phyloP scores from a whole-genome alignment of 306 rosid genomes.

The Prunus armeniaca region DNA sequence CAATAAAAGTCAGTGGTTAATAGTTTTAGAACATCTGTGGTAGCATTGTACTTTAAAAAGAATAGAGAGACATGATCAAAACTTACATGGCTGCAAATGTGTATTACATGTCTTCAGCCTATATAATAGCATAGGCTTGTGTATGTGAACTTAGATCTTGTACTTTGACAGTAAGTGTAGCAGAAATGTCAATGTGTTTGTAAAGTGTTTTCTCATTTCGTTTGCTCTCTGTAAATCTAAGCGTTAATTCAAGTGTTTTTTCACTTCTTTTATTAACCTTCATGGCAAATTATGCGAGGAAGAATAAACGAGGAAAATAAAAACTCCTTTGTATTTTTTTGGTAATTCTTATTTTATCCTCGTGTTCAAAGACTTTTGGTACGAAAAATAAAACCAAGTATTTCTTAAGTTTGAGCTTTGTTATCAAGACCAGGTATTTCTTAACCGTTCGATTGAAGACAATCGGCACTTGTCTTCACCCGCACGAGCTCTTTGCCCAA shows the following conservation, averaged over 20 bases:
- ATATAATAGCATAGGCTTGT: constrained; percentile 29
- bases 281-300: too few relatives aligned
- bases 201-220: constrained; percentile 32
- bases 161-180: constrained; percentile 30
- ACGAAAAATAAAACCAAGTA: not conserved
- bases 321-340: too few relatives aligned
- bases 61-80: constrained; percentile 21
- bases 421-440: too few relatives aligned
- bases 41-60: constrained; percentile 46
- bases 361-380: not conserved
- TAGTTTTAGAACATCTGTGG: constrained; percentile 37
- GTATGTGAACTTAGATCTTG: constrained; percentile 27
- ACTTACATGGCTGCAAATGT: constrained; percentile 26
- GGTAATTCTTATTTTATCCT: not conserved
- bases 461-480: too few relatives aligned
- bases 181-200: constrained; percentile 32
- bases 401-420: too few relatives aligned
- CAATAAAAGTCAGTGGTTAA: constrained; percentile 34
- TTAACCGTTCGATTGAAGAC: too few relatives aligned
- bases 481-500: too few relatives aligned
- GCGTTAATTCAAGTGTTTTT: too few relatives aligned
- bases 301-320: too few relatives aligned
- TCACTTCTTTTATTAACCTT: too few relatives aligned
- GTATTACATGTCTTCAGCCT: constrained; percentile 16
- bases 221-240: constrained; percentile 22